Evolutionary conservation across 768 basidiomycete species (phyloP), one percentile per base, ranked within the genome.

Genomic region (Neoboletus brunneissimus): DNA sequence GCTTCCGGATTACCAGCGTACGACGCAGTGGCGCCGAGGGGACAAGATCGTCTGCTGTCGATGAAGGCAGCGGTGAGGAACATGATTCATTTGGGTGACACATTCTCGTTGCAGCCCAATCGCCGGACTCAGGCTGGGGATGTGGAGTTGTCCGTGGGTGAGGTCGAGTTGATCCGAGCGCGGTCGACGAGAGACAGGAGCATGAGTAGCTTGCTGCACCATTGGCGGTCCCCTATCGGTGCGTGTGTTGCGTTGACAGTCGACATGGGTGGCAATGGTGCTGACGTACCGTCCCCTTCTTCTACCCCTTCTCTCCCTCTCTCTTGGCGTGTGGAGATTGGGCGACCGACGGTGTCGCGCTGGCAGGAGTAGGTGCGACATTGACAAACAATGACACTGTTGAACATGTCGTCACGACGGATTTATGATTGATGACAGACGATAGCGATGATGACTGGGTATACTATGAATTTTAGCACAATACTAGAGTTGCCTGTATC

Each of bases 141-240:
- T 7, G 44, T 72, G 5, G 66, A 60, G 49, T 10, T 65, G 43
- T 50, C 55, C 13, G 59, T 79, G 54, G 78, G 76, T 37, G 78
- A 82, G 63, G 67, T 64, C 41, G 80, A 79, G 63, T 57, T 82
- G 29, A 73, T 76, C 10, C 71, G 73, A 54, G 81, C 77, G 51
- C 78, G 77, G 59, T 49, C 72, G 54, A 55, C 15, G 43, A 51
- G 59, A 27, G 70, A 71, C 55, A 78, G 52, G 47, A 37, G n/a
- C 18, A 51, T 69, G 51, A 79, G 84, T 58, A 80, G 78, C 41
- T 70, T 86, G 71, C 77, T 88, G 48, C 76, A 83, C 59, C 81
- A 82, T 59, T 89, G 83, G 73, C 86, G 79, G 43, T 88, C 86
- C 23, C 88, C 88, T 1, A 85, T 89, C 51, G 83, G 87, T 89